Evolutionary conservation across 495 filamentous ascomycete species (phyloP), one percentile per base, ranked within the genome.

Genomic region (Penicillium atrosanguineum): DNA sequence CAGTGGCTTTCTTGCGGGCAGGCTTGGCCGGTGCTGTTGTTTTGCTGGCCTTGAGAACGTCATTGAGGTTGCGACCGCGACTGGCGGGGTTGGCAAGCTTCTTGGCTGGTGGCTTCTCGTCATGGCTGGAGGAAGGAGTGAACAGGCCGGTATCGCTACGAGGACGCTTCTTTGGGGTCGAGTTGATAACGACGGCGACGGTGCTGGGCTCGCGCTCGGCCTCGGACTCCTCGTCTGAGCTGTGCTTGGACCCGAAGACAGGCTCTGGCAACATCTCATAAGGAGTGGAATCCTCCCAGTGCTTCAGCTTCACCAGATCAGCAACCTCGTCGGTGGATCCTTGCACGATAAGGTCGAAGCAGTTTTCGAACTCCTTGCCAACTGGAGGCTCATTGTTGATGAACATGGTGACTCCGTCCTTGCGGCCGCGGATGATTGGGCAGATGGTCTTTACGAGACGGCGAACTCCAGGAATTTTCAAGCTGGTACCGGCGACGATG

Each of bases 361-460:
- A 91, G 52, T 91, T 84, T 63, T 91, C 89, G 50, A 97, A 87
- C 44, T 96, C 92, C 58, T 86, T 87, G 21, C 88, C 87, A 11
- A 78, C 76, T 7, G 94, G 94, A 0, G 88, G 81, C 51, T 94
- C 90, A 44, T 89, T 83, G 70, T 97, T 97, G 63, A 98, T 89
- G 88, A 92, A 98, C 40, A 95, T 87, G 1, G 91, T 88, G 43
- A 96, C 77, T n/a, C 94, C 95, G 57, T 94, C 90, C 53, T 88
- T 83, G 43, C 89, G 83, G 60, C 83, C 80, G 50, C 91, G 78
- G 46, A 93, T 87, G 9, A 89, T 78, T 16, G 79, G 80, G 68
- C 92, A 97, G 81, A 97, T 85, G 66, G 95, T 94, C 66, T 87
- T 85, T 44, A 93, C 92, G 44, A 98, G 84, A 36, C 91, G 82